Conservation (phyloP, 352 stramenopile genomes). For the Globisporangium carolinianum region DNA sequence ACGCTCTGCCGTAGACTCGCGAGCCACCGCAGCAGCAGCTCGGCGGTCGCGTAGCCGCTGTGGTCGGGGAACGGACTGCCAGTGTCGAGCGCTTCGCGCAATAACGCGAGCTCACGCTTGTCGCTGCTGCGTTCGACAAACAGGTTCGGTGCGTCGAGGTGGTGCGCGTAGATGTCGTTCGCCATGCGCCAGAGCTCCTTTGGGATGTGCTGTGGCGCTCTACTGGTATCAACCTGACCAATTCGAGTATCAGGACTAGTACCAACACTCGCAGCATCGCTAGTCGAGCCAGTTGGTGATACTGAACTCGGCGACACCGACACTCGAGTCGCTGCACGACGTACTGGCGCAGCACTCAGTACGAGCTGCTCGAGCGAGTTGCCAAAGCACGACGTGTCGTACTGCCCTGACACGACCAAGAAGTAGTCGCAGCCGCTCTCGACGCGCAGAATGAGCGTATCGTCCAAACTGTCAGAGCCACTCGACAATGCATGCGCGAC, state of each 20-base stretch:
- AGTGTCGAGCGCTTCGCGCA: conserved; percentile 92
- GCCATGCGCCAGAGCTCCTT: conserved; percentile 98
- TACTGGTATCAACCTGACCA: not conserved
- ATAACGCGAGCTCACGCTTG: conserved; percentile 53
- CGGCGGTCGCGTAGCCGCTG: conserved; percentile 87
- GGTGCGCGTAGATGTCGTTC: conserved; percentile 91
- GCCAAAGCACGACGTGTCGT: conserved; percentile 93
- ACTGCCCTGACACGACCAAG: conserved; percentile 89
- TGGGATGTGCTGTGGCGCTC: conserved; percentile 74
- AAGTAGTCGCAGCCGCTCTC: conserved; percentile 97
- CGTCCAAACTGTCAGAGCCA: conserved; percentile 90
- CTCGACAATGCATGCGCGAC: conserved; percentile 88
- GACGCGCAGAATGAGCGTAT: conserved; percentile 95
- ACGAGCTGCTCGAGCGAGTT: conserved; percentile 94
- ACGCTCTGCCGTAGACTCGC: conserved; percentile 88
- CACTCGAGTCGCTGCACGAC: conserved; percentile 23
- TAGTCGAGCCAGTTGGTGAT: conserved; percentile 2
- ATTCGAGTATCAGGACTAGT: no score
- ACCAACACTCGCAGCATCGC: conserved; percentile 1
- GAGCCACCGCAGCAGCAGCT: conserved; percentile 89
- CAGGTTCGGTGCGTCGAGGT: conserved; percentile 70
- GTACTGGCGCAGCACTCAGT: conserved; percentile 82
- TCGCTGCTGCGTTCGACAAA: conserved; percentile 64
- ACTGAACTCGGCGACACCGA: no score
- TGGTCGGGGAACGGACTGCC: conserved; percentile 76